phyloP scores from a whole-genome alignment of 768 basidiomycete species.

The Termitomyces sp. region DNA sequence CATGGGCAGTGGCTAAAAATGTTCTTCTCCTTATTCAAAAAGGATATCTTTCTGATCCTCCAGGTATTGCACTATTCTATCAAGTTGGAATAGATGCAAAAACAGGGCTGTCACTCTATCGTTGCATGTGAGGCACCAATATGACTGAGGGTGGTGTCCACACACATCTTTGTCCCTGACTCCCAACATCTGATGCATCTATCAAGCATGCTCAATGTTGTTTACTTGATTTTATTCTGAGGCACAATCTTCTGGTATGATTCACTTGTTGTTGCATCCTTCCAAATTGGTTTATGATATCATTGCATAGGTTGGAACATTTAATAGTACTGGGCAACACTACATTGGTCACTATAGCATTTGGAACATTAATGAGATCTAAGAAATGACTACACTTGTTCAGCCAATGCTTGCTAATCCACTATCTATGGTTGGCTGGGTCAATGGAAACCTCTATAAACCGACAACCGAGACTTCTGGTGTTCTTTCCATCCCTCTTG shows the following conservation, averaged over 20 bases:
- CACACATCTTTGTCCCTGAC: slow-evolving; percentile 18
- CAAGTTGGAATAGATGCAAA: slow-evolving; percentile 12
- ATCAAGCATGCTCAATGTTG: slow-evolving; percentile 16
- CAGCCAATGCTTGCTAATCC: neutral
- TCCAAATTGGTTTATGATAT: neutral
- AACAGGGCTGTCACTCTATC: slow-evolving; percentile 13
- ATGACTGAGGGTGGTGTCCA: slow-evolving; percentile 31
- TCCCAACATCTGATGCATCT: slow-evolving; percentile 18
- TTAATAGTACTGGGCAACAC: slow-evolving; percentile 15
- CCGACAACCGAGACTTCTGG: neutral
- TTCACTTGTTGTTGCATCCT: neutral
- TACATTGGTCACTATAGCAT: slow-evolving; percentile 18
- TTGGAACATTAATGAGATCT: slow-evolving; percentile 15
- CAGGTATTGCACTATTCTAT: slow-evolving; percentile 21
- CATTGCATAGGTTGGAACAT: slow-evolving; percentile 14
- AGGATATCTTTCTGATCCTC: slow-evolving; percentile 25
- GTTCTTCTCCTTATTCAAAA: slow-evolving; percentile 21
- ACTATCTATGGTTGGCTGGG: slow-evolving; percentile 3
- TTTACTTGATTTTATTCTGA: slow-evolving; percentile 19
- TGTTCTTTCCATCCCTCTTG: slow-evolving; percentile 4
- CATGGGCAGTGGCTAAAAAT: slow-evolving; percentile 25
- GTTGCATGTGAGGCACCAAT: slow-evolving; percentile 27
- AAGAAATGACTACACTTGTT: neutral
- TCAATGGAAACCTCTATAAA: slow-evolving; percentile 6
- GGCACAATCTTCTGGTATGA: slow-evolving; percentile 18